Base-by-base conservation (phyloP, 1,284 basidiomycete species). In the Ceratobasidium sp. region DNA sequence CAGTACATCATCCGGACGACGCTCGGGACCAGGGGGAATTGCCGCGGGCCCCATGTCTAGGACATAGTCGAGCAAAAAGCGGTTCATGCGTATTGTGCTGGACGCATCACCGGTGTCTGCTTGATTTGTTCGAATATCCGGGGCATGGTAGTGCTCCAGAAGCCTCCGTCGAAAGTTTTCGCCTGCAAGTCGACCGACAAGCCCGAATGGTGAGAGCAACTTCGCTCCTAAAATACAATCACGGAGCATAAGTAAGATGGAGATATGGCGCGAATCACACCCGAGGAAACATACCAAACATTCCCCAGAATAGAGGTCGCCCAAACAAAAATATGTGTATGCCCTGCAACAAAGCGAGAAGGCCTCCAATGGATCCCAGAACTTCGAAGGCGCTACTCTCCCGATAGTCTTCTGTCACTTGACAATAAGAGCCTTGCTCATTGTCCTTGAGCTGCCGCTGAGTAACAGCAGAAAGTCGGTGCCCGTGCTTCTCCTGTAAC, bases 21-120 rank as follows among this genome's bases (percentile, higher is more conserved):
- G 52, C n/a, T 54, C 52, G 3, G n/a, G 18, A n/a, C 3, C n/a
- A n/a, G 52, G 2, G 20, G 3, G 16, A 23, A 20, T 3, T 23
- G 55, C 27, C 27, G 71, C 71, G 33, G 71, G 71, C 16, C 60
- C 71, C 46, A 74, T 54, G 23, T 74, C 71, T 3, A 74, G 57
- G 0, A 74, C 48, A 54, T 52, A 74, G 46, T 74, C 71, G 16
- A 65, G 71, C 41, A 74, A 59, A 38, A 74, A 74, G 16, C 20
- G 60, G 3, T 27, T 62, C 30, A 74, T 64, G n/a, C 41, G 30
- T 1, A 74, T 54, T 5, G 59, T 41, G 5, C 10, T 48, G 1
- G 20, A 27, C 18, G 23, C 41, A 20, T 52, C 27, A 16, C n/a
- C n/a, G n/a, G 52, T 30, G 8, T 8, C 33, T 30, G 33, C 20